phyloP scores from a whole-genome alignment of 805 yeast genomes.

The Saccharomycopsis schoenii region DNA sequence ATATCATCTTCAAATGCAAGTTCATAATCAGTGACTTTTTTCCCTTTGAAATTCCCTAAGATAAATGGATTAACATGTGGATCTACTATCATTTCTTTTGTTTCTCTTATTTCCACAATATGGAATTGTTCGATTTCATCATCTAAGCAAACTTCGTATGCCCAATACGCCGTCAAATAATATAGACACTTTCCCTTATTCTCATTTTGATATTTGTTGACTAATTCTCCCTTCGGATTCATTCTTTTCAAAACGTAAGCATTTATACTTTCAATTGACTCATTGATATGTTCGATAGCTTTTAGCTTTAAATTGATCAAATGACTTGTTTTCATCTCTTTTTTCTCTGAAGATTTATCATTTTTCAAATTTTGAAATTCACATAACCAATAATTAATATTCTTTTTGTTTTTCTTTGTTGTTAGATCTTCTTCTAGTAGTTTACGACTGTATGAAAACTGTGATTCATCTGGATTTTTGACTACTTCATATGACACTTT shows the following conservation, averaged over 20 bases:
- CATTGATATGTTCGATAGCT: not conserved
- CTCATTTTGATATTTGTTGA: not conserved
- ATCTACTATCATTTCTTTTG: not conserved
- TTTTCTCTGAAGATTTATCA: not conserved
- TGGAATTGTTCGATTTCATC: slow-evolving; percentile 12
- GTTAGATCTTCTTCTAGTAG: not conserved
- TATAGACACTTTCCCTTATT: not conserved
- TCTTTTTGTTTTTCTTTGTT: not conserved
- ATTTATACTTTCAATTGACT: not conserved
- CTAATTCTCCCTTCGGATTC: not conserved
- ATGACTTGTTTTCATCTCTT: not conserved
- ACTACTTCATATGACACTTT: not conserved
- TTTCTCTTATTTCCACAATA: not conserved
- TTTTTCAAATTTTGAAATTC: not conserved
- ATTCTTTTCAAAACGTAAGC: not conserved
- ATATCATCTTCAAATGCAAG: not conserved
- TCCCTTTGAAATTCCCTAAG: slow-evolving; percentile 1
- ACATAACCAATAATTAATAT: not conserved
- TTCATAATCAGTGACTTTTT: not conserved
- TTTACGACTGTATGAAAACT: not conserved
- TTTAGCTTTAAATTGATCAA: not conserved
- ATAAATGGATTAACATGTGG: slow-evolving; percentile 2
- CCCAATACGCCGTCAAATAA: slow-evolving; percentile 13
- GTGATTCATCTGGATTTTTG: not conserved
- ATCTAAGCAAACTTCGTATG: slow-evolving; percentile 16